A percentile compares a stretch with the other conserved stretches of the same genome.
Conservation (phyloP, 2,329 filamentous ascomycete species). For the Venturia aucupariae region DNA sequence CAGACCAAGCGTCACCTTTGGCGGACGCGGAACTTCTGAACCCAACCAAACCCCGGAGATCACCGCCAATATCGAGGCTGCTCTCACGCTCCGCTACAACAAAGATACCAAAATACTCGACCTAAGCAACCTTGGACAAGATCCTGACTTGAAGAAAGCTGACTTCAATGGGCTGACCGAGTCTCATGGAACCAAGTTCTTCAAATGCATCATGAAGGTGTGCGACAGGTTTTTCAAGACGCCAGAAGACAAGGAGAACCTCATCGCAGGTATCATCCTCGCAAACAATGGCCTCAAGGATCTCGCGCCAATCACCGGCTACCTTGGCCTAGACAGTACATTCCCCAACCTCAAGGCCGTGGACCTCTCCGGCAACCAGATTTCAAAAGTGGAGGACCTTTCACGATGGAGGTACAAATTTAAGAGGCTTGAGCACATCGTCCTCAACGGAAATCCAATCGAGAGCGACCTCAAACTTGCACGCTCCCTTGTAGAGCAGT, state of each 20-base stretch:
- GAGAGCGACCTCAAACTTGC: conserved; percentile 43
- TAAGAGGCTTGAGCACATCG: conserved; percentile 67
- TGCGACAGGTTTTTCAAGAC: conserved; percentile 70
- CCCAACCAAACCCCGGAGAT: conserved; percentile 41
- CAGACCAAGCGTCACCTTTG: conserved; percentile 2
- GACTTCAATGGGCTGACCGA: conserved; percentile 44
- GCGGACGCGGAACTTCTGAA: conserved; percentile 41
- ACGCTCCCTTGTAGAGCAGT: conserved; percentile 68
- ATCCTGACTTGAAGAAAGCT: conserved; percentile 60
- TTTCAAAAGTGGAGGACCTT: conserved; percentile 59
- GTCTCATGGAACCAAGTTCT: conserved; percentile 37
- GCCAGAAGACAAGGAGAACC: conserved; percentile 61
- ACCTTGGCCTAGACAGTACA: conserved; percentile 37
- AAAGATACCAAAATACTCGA: conserved; percentile 65
- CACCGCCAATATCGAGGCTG: conserved; percentile 58
- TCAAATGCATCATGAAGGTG: conserved; percentile 82
- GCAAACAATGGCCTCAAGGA: conserved; percentile 70
- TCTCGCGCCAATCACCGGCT: conserved; percentile 61
- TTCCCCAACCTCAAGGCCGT: conserved; percentile 83
- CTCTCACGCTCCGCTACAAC: conserved; percentile 69
- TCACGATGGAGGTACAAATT: conserved; percentile 74
- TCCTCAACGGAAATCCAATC: conserved; percentile 69
- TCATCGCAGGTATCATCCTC: conserved; percentile 73
- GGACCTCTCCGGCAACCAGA: conserved; percentile 76
- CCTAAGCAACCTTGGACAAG: conserved; percentile 66